Percentiles rank a stretch among this genome's conserved stretches.
Evolutionary conservation across 768 basidiomycete genomes (phyloP).

Genomic region (Suillus plorans): DNA sequence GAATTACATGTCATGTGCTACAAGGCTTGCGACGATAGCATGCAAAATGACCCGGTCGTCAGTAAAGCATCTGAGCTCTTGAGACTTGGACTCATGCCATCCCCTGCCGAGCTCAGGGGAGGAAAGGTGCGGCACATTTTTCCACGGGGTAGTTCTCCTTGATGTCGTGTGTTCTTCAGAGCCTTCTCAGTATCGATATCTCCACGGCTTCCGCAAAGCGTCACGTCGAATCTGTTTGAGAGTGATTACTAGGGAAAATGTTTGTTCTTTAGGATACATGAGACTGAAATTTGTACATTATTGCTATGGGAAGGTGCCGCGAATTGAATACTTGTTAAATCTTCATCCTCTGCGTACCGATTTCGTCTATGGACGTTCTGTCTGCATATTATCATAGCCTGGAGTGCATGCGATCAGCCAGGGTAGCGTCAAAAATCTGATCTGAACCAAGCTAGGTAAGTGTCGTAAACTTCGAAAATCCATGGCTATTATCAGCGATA

Average conservation of each 20-base stretch:
- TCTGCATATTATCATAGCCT: background rate
- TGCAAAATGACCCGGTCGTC: slow-evolving; percentile 83
- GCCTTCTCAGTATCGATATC: slow-evolving; percentile 32
- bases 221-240: slow-evolving; percentile 1
- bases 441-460: background rate
- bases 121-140: slow-evolving; percentile 57
- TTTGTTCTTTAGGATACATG: background rate
- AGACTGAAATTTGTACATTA: background rate
- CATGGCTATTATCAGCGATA: background rate
- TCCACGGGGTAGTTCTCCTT: background rate
- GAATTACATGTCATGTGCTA: background rate
- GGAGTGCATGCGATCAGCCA: background rate
- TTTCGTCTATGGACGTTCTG: background rate
- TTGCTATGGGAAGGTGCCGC: background rate
- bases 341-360: background rate
- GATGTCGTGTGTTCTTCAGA: slow-evolving; percentile 15
- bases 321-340: background rate
- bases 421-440: background rate
- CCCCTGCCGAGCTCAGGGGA: slow-evolving; percentile 64
- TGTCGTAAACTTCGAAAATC: background rate
- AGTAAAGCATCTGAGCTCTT: slow-evolving; percentile 77
- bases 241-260: background rate
- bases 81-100: slow-evolving; percentile 78
- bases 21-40: slow-evolving; percentile 40
- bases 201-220: slow-evolving; percentile 9